Base-by-base conservation (phyloP, 192 early-diverging fungal species). In the Endogone sp. region DNA sequence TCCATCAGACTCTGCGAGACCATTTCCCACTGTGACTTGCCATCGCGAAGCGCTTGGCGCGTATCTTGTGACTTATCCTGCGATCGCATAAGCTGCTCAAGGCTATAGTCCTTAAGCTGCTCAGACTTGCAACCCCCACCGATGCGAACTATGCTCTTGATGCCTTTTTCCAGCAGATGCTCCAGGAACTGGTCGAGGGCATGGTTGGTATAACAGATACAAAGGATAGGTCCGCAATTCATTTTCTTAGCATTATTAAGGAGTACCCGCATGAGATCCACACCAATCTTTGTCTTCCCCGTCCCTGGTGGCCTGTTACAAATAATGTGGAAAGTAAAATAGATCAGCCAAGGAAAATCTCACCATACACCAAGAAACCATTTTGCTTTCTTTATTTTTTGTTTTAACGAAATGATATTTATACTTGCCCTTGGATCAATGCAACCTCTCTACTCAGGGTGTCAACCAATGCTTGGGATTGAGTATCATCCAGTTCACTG, bases 141-240 rank as follows among this genome's bases (percentile, higher is more conserved):
- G 2, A 87, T 56, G 25, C 85, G 76, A 16, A 87, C 72, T 13
- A 87, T 71, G 0, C 72, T 63, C 0, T 73, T 30, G 4, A 85
- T 80, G 73, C 75, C 78, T 16, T 76, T 69, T 6, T 49, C 37
- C 30, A 78, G 69, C 24, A 85, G 73, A 32, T 75, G 75, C 63
- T 75, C 71, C 56, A 78, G 29, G 26, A 78, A 78, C 26, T 78
- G 76, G 65, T 78, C 76, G 32, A 78, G 55, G 3, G 76, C 85
- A 49, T 87, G 85, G 65, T 87, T 87, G 13, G 85, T 87, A 57
- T 87, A 84, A 44, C 85, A 87, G 25, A 85, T 72, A 54, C 81
- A 72, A 13, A 87, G 63, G 54, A 87, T 87, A 0, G 78, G 73
- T 9, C 79, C 75, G 1, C 63, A 54, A 28, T 29, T 8, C 0